Conservation (phyloP, 306 rosid genomes). For the Pachyrhizus erosus region DNA sequence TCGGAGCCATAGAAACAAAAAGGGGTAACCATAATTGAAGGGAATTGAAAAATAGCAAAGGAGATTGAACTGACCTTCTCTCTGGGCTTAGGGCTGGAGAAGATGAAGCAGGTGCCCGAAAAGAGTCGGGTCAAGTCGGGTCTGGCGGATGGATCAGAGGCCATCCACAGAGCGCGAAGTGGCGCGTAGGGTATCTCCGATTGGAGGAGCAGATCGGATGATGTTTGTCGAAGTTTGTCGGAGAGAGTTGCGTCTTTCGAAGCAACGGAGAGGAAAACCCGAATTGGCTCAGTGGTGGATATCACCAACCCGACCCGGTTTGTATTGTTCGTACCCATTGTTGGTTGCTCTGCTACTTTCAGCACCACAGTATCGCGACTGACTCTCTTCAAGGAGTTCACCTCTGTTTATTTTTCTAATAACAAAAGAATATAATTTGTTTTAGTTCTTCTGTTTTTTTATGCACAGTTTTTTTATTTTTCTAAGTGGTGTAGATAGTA, state of each 20-base stretch:
- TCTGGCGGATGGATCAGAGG: slow-evolving; percentile 51
- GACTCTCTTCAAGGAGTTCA: too few species aligned
- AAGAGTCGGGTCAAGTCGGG: slow-evolving; percentile 62
- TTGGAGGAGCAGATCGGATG: slow-evolving; percentile 57
- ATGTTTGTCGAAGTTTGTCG: slow-evolving; percentile 60
- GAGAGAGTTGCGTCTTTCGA: slow-evolving; percentile 59
- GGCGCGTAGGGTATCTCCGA: slow-evolving; percentile 59
- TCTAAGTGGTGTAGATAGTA: too few species aligned
- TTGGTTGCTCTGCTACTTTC: background rate
- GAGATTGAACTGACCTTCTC: slow-evolving; percentile 64
- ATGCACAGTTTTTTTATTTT: too few species aligned
- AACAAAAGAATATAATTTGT: too few species aligned
- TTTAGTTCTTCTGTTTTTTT: too few species aligned
- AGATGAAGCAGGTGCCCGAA: slow-evolving; percentile 58
- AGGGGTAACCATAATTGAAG: background rate
- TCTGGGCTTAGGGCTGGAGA: slow-evolving; percentile 81
- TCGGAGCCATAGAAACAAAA: background rate
- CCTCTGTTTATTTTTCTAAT: too few species aligned
- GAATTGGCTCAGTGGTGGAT: slow-evolving; percentile 56
- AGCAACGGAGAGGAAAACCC: slow-evolving; percentile 60
- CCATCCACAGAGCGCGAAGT: slow-evolving; percentile 67
- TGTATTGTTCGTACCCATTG: slow-evolving; percentile 25
- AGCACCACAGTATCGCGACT: too few species aligned
- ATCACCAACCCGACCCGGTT: slow-evolving; percentile 63
- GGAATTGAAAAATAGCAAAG: background rate